Conservation (phyloP, 148 eudicot species). For the Cornus suecica region DNA sequence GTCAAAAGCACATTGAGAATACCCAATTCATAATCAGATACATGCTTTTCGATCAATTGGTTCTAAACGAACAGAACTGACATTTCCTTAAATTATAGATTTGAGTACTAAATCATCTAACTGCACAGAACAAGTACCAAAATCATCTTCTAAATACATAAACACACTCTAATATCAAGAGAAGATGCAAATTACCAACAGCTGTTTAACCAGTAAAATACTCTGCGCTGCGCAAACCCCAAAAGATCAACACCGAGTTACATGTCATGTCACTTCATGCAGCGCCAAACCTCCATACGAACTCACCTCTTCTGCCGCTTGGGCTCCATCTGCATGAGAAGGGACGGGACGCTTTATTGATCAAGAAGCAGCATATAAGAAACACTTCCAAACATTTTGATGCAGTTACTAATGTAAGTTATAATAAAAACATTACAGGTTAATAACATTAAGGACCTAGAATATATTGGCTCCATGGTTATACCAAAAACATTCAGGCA, state of each 20-base stretch:
- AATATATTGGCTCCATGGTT: neutral
- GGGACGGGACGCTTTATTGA: neutral
- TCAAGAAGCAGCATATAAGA: neutral
- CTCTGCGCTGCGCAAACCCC: slow-evolving; percentile 14
- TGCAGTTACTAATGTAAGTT: neutral
- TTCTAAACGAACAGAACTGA: neutral
- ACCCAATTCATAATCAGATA: no score
- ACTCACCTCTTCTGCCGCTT: slow-evolving; percentile 34
- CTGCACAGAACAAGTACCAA: slow-evolving; percentile 11
- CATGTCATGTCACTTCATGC: neutral
- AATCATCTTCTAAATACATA: neutral
- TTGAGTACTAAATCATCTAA: neutral
- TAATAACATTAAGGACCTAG: no score
- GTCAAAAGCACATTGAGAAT: neutral
- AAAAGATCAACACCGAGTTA: neutral
- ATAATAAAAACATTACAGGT: neutral
- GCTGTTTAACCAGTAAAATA: neutral
- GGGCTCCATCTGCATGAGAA: slow-evolving; percentile 22
- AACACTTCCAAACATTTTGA: neutral
- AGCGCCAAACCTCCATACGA: neutral
- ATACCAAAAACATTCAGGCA: neutral
- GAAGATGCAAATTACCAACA: neutral
- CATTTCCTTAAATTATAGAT: slow-evolving; percentile 7
- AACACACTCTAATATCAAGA: neutral
- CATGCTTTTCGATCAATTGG: no score